A percentile compares a stretch with the other conserved stretches of the same genome.
Evolutionary conservation across 306 rosid species (phyloP).

Genomic region (Oemleria cerasiformis): DNA sequence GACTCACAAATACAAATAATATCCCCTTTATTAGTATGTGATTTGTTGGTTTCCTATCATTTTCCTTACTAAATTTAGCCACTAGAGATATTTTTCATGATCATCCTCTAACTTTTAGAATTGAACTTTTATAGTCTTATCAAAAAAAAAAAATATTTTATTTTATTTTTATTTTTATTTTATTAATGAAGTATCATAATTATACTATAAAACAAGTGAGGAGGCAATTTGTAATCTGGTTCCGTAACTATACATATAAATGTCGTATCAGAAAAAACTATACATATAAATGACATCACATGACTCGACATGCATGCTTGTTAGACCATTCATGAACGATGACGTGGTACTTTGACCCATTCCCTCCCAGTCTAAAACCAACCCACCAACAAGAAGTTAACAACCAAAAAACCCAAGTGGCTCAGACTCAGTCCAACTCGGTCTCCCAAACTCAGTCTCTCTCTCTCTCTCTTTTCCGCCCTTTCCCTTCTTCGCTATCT

Average conservation of each 20-base stretch:
- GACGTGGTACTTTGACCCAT: slow-evolving; percentile 60
- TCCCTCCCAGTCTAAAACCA: slow-evolving; percentile 22
- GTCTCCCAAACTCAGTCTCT: slow-evolving; percentile 18
- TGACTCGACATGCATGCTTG: slow-evolving; percentile 41
- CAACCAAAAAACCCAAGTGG: slow-evolving; percentile 7
- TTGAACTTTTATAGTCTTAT: too few relatives aligned
- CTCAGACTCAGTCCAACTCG: slow-evolving; percentile 38
- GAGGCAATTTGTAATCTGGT: neutral
- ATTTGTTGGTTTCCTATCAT: too few relatives aligned
- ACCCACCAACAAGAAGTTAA: slow-evolving; percentile 7
- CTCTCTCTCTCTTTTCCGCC: neutral
- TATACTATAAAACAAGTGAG: too few relatives aligned
- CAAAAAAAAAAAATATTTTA: too few relatives aligned
- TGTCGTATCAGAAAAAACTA: too few relatives aligned
- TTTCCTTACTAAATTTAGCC: too few relatives aligned
- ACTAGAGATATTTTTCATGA: too few relatives aligned
- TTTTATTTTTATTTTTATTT: too few relatives aligned
- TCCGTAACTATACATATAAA: slow-evolving; percentile 4
- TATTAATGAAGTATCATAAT: too few relatives aligned
- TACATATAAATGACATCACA: slow-evolving; percentile 41
- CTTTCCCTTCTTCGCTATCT: neutral
- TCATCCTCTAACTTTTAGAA: too few relatives aligned
- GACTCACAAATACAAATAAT: too few relatives aligned
- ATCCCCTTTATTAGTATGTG: too few relatives aligned
- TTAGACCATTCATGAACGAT: slow-evolving; percentile 9